A percentile compares a stretch with the other conserved stretches of the same genome.
Conservation (phyloP, 345 rosid genomes). For the Triadica sebifera region DNA sequence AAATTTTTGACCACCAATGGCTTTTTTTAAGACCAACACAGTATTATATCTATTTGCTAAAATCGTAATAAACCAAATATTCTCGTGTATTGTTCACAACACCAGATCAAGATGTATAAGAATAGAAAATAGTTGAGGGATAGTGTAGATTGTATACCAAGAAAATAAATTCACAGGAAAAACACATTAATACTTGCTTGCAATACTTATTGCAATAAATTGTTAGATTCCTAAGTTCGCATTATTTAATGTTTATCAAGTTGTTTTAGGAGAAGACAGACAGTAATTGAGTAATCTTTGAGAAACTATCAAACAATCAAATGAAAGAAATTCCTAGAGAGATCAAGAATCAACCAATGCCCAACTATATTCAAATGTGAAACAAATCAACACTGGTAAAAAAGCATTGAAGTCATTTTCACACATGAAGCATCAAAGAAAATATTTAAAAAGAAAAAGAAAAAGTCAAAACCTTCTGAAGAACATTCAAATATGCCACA, state of each 20-base stretch:
- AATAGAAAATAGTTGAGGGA: too few relatives aligned
- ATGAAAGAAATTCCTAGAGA: background rate
- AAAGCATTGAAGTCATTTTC: constrained; percentile 4
- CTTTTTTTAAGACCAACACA: background rate
- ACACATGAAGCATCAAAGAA: background rate
- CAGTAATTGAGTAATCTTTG: background rate
- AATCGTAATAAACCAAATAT: background rate
- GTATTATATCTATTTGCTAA: background rate
- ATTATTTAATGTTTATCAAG: background rate
- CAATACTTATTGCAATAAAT: background rate
- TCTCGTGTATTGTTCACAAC: background rate
- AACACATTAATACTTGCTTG: background rate
- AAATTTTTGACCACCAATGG: background rate
- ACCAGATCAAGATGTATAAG: background rate
- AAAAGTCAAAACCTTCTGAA: constrained; percentile 66
- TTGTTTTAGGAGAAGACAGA: background rate
- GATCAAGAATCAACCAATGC: background rate
- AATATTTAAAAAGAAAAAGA: background rate
- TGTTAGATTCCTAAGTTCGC: background rate
- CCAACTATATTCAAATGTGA: background rate
- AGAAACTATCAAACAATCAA: background rate
- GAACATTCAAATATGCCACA: constrained; percentile 92
- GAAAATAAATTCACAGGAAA: background rate
- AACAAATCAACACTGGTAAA: background rate
- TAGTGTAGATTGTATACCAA: background rate